Evolutionary conservation across 495 filamentous ascomycete genomes (phyloP), one percentile per base, ranked within the genome.

Genomic region (Tetracladium marchalianum): DNA sequence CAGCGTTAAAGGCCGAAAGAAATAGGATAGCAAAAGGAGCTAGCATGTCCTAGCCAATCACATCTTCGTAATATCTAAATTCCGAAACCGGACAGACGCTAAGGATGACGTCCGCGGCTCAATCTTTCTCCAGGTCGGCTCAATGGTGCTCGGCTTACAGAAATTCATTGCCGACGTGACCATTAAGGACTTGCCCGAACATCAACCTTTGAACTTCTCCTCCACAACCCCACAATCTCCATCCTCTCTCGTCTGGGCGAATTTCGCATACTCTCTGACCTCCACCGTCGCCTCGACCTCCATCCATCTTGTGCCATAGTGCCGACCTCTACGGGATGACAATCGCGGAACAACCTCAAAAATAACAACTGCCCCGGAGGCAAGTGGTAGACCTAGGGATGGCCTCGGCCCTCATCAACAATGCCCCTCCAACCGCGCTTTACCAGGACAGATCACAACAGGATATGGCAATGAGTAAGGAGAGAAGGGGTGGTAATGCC

Each of bases 371-470:
- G 22, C 22, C 22, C 22, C 22, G 22, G 22, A 27, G 16, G 12
- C 35, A 10, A 37, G 12, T 37, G 16, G n/a, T 10, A n/a, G 3
- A n/a, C 9, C 5, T 17, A 50, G 68, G 64, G 60, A 75, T 73
- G 66, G 64, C 71, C 63, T 57, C 65, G 66, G 68, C 67, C 45
- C 59, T 68, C 56, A 52, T 65, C 47, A 64, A 66, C 53, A 62
- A 75, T 71, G 70, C 57, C 61, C 56, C 70, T 43, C 47, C 51
- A 19, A 33, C 45, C 34, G 22, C 47, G 50, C 64, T 68, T 59
- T 63, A 65, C 60, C 60, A 59, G 52, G 58, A 66, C 52, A 52
- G 62, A 58, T 50, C 64, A 53, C 64, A 64, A 56, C 58, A 57
- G 52, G 46, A 60, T 49, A 57, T 59, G 43, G 53, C 49, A 41